These are phyloP conservation scores for Mariannaea elegans DNA, from an alignment of 2,329 filamentous ascomycete genomes.

Conservation along the genomic window DNA sequence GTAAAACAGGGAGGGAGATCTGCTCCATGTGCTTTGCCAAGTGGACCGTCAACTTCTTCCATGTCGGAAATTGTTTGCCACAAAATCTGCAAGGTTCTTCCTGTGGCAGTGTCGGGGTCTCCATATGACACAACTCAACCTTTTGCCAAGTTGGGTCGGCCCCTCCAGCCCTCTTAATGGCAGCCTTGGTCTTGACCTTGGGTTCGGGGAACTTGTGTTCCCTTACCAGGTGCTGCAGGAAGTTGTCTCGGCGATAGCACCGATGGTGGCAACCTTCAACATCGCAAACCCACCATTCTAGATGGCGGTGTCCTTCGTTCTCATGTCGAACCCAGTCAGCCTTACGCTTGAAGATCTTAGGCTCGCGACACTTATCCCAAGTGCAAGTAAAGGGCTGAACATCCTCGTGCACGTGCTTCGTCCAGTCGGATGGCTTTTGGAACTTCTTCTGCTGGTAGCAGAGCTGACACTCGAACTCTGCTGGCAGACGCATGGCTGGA, in stretches of 20 bases:
- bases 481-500: constrained; percentile 78
- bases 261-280: constrained; percentile 81
- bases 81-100: constrained; percentile 91
- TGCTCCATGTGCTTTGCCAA: constrained; percentile 94
- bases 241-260: constrained; percentile 91
- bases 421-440: constrained; percentile 94
- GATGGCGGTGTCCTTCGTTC: constrained; percentile 87
- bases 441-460: constrained; percentile 89
- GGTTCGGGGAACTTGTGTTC: constrained; percentile 90
- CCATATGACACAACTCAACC: constrained; percentile 79
- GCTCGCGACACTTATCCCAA: constrained; percentile 81
- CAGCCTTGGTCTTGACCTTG: constrained; percentile 77
- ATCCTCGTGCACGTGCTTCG: constrained; percentile 94
- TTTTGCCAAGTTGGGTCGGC: constrained; percentile 77
- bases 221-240: constrained; percentile 89
- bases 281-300: constrained; percentile 91
- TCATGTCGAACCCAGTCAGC: constrained; percentile 96
- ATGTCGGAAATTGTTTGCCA: constrained; percentile 79
- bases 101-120: constrained; percentile 71
- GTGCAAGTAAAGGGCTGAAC: constrained; percentile 94
- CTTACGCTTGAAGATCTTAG: constrained; percentile 94
- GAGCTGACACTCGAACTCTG: constrained; percentile 88
- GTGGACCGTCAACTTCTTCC: constrained; percentile 96
- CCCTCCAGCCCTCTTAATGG: constrained; percentile 66
- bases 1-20: constrained; percentile 82